Conservation (phyloP, 1,284 basidiomycete genomes). For the Rhodotorula sp. region DNA sequence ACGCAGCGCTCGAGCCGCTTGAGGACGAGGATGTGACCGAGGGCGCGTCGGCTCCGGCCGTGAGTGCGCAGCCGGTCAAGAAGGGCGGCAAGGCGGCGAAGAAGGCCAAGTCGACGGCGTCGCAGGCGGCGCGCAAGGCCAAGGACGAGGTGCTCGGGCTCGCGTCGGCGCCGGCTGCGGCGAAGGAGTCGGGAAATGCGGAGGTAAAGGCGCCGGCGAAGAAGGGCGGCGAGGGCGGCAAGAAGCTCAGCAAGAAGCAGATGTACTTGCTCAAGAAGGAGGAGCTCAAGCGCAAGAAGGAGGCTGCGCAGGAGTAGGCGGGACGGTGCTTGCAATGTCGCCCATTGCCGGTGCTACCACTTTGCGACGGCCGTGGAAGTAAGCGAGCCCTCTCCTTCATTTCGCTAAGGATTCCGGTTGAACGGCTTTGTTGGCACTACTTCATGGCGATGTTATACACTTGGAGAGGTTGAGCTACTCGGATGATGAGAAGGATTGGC, state of each 20-base stretch:
- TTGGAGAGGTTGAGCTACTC: background rate
- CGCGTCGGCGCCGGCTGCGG: background rate
- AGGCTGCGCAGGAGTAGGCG: background rate
- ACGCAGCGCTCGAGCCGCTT: background rate
- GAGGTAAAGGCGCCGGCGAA: constrained; percentile 1
- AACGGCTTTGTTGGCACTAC: background rate
- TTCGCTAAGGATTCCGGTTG: background rate
- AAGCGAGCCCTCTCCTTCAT: background rate
- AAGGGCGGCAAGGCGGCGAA: constrained; percentile 18
- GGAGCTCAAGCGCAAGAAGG: constrained; percentile 25
- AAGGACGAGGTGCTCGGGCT: constrained; percentile 15
- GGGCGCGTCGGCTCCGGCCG: background rate
- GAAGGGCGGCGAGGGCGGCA: constrained; percentile 1
- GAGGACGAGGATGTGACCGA: background rate
- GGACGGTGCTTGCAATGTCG: background rate
- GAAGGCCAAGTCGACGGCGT: constrained; percentile 23
- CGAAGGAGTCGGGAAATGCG: background rate
- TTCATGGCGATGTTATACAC: background rate
- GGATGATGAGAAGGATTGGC: too few relatives aligned
- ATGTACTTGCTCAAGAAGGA: constrained; percentile 33
- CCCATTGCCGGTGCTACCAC: background rate
- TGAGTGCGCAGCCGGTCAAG: constrained; percentile 2
- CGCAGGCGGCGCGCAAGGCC: constrained; percentile 14
- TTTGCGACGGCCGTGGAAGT: background rate
- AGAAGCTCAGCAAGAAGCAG: constrained; percentile 35